Evolutionary conservation across 768 basidiomycete genomes (phyloP).

Genomic region (Boletus reticulatus): DNA sequence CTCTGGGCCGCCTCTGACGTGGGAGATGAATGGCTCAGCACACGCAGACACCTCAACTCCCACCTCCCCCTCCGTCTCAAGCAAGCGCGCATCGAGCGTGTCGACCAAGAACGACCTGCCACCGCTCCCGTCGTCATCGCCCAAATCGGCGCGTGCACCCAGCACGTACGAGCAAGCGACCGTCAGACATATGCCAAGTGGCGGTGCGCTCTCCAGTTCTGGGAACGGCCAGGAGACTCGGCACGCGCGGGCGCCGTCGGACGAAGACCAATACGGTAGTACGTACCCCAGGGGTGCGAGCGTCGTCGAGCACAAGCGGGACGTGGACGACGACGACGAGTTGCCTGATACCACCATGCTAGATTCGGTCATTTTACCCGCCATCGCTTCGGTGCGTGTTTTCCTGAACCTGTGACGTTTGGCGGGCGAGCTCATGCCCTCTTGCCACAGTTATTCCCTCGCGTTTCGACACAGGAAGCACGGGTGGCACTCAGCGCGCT

Average conservation of each 20-base stretch:
- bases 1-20: slow-evolving; percentile 71
- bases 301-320: slow-evolving; percentile 36
- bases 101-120: slow-evolving; percentile 62
- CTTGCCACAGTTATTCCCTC: slow-evolving; percentile 71
- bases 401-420: not conserved
- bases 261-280: slow-evolving; percentile 62
- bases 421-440: not conserved
- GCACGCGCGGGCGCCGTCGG: slow-evolving; percentile 49
- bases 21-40: slow-evolving; percentile 67
- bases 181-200: slow-evolving; percentile 54
- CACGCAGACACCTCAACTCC: slow-evolving; percentile 37
- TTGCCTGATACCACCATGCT: slow-evolving; percentile 88
- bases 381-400: slow-evolving; percentile 84
- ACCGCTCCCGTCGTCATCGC: slow-evolving; percentile 47
- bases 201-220: slow-evolving; percentile 6
- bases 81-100: slow-evolving; percentile 36
- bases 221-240: slow-evolving; percentile 30
- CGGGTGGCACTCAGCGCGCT: slow-evolving; percentile 81
- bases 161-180: slow-evolving; percentile 61
- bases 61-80: slow-evolving; percentile 28
- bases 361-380: slow-evolving; percentile 92
- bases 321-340: slow-evolving; percentile 45
- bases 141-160: slow-evolving; percentile 34
- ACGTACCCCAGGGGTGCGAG: slow-evolving; percentile 45
- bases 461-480: slow-evolving; percentile 91